Evolutionary conservation across 2,329 filamentous ascomycete genomes (phyloP).

Genomic region (Trichoderma sp.): DNA sequence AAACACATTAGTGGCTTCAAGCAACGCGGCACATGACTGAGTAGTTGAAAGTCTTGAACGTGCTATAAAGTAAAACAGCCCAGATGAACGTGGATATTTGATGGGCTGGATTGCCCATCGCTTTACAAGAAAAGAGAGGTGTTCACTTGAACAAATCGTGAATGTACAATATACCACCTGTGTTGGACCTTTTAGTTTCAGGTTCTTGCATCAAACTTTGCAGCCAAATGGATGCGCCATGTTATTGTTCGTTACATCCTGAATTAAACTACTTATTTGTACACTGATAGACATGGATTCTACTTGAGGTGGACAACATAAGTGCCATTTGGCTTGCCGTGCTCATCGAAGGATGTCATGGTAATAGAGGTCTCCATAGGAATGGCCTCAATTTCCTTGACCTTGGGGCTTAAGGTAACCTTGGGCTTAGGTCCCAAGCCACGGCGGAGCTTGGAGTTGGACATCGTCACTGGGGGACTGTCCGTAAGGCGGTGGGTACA

Average conservation of each 20-base stretch:
- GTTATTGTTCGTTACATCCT: neutral
- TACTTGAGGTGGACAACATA: neutral
- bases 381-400: slow-evolving; percentile 1
- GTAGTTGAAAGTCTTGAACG: too few species aligned
- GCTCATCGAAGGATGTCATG: slow-evolving; percentile 2
- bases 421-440: neutral
- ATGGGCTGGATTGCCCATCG: too few species aligned
- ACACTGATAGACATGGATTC: neutral
- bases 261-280: neutral
- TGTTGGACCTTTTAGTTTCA: neutral
- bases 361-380: neutral
- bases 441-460: slow-evolving; percentile 9
- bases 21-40: too few species aligned
- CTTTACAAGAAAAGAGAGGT: too few species aligned
- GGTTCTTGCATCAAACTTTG: neutral
- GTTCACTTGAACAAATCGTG: too few species aligned
- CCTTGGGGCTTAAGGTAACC: neutral
- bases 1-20: too few species aligned
- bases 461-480: slow-evolving; percentile 20
- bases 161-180: neutral
- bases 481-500: slow-evolving; percentile 19
- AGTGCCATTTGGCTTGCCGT: neutral
- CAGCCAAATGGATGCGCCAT: neutral
- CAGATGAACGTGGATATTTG: too few species aligned
- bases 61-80: too few species aligned